phyloP scores from a whole-genome alignment of 2,329 filamentous ascomycete genomes.

The Balansia obtecta region DNA sequence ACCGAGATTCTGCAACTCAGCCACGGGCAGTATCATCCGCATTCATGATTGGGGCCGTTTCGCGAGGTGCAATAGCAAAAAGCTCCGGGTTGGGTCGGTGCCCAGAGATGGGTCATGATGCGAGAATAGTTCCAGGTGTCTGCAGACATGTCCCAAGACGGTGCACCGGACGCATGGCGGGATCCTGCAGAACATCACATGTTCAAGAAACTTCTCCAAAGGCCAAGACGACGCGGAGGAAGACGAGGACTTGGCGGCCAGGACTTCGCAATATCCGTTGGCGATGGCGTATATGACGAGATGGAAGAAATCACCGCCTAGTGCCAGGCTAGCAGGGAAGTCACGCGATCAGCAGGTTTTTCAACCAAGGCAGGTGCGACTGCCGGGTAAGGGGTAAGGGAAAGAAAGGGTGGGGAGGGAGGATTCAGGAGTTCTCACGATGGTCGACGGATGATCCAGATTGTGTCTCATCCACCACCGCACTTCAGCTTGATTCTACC shows the following conservation, averaged over 20 bases:
- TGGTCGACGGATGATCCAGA: too few relatives aligned
- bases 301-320: neutral
- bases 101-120: too few relatives aligned
- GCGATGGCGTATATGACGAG: neutral
- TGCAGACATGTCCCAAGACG: too few relatives aligned
- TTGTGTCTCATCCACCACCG: neutral
- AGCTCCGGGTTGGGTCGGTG: too few relatives aligned
- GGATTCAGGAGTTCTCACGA: neutral
- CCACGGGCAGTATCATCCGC: neutral
- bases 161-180: neutral
- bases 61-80: neutral
- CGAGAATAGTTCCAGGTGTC: too few relatives aligned
- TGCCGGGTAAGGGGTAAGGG: neutral
- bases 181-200: neutral
- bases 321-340: neutral
- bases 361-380: neutral
- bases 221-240: neutral
- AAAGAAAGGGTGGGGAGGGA: neutral
- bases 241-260: neutral
- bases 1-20: neutral
- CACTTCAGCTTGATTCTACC: neutral
- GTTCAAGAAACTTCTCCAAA: neutral
- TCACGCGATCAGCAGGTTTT: neutral
- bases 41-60: neutral
- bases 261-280: neutral